Evolutionary conservation across 177 flowering plant genomes (phyloP), one percentile per base, ranked within the genome.

Genomic region (Vitis hybrid): DNA sequence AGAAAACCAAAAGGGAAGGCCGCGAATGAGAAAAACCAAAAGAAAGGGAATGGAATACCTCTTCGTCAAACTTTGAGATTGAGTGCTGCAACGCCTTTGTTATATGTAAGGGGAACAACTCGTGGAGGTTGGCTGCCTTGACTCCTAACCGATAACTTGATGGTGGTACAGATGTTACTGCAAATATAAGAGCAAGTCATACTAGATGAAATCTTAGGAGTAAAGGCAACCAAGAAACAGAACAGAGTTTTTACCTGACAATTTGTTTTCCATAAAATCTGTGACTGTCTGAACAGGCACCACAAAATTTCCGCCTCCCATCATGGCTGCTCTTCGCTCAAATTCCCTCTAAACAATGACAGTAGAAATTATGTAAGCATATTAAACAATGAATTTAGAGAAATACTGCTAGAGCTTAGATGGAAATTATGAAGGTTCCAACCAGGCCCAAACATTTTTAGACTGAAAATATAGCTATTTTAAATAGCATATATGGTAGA

Each of bases 81-180:
- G 99, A 87, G 23, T 77, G 76, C 66, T 83, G 88, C 75, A 96
- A 79, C 59, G 98, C 91, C 76, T 88, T 82, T 30, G 94, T 89
- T 52, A 96, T 80, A 71, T 87, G 79, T 73, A 11, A 2, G 1
- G 99, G 97, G 59, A 86, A 91, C 75, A 96, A 74, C 60, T 93
- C 92, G 65, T 93, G 98, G 65, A 96, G 98, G 74, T 75, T 85
- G 68, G 97, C 83, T 59, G 93, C 89, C 77, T 87, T 92, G 26
- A 93, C 98, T 80, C 99, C 99, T 67, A 96, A 74, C 0, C 98
- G 95, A 74, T 93, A 96, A 78, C 99, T 96, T 67, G 99, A 96
- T 62, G 89, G 71, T 32, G 99, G 99, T 70, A 88, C 15, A 67
- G 89, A 78, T 69, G 87, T 74, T 18, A 50, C 98, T 94, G 81